Base-by-base conservation (phyloP, 1,284 basidiomycete species). In the Pseudozyma thailandica region DNA sequence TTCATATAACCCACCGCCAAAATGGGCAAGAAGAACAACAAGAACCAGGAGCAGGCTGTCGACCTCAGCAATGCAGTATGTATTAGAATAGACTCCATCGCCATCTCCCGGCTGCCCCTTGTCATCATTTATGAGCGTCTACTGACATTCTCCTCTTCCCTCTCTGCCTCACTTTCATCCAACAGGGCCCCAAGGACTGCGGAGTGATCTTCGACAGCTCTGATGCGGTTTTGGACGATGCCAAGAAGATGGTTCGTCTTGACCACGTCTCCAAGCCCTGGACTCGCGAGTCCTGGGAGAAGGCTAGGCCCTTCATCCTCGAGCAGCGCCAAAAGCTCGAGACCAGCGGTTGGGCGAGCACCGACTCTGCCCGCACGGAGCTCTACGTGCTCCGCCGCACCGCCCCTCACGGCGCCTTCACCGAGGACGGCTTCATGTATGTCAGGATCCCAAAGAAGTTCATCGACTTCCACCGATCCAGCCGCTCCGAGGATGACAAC, bases 261-360 rank as follows among this genome's bases (percentile, higher is more conserved):
- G 50, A 58, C 50, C 76, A 78, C 63, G 59, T 80, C 62, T 77
- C 59, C 70, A 80, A 80, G 68, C 74, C 74, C 37, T 78, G 71
- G 74, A 74, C 77, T 50, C 74, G 78, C 39, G 77, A 80, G 55
- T 73, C 78, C 49, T 80, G 76, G 76, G 78, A 80, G 64, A 71
- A 74, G 51, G 78, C 78, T 28, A 66, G 63, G 43, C 75, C 78
- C 45, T 80, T 75, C 70, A 63, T 80, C 49, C 77, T 80, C 62
- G 72, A 74, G 64, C 78, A 80, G 68, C 68, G 78, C 18, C 78
- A 80, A 61, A 80, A 80, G 72, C 69, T 80, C 57, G 78, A 80
- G 70, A 51, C 65, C 43, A 54, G 46, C 39, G 77, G 77, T 18
- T 80, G 78, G 78, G 39, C 68, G n/a, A 56, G 58, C 45, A 61